Evolutionary conservation across 192 early-diverging fungal species (phyloP), one percentile per base, ranked within the genome.

Genomic region (Thamnidium elegans): DNA sequence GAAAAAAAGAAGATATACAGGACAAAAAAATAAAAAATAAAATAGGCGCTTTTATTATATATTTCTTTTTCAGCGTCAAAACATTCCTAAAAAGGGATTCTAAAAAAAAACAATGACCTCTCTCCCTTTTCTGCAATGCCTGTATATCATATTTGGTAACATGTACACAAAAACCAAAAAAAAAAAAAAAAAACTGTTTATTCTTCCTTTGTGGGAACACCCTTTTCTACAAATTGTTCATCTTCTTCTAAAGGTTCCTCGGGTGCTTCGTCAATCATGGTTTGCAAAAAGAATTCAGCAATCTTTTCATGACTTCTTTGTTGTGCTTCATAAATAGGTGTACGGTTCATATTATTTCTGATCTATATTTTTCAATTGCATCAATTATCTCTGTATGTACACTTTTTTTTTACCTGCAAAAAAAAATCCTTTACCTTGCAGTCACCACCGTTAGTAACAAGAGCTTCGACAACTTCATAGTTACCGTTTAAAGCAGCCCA

Each of bases 401-500:
- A 26, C 26, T 26, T 3, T 26, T 26, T 26, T 26, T 26, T 26
- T 26, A 26, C 26, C 26, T 26, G 26, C 26, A 26, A 26, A 26
- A 26, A 26, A 26, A 26, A 26, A 26, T 26, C 3, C 26, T 47
- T 75, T 79, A 84, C 82, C 75, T 83, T 84, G 62, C 73, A 75
- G 65, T 86, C 78, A 14, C 86, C 91, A 23, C 89, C 91, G 14
- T 58, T 45, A 48, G 55, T 70, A 10, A 92, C 72, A 53, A 94
- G 64, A 23, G 74, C 6, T 67, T 91, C 72, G 6, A 91, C 89
- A 48, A 81, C 77, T 47, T 86, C 79, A 62, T 80, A 48, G 62
- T 93, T 88, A 2, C 92, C 91, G 72, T 94, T 94, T 5, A 92
- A 74, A 10, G 90, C 89, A 53, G 90, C 89, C 92, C 92, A 94